These are phyloP conservation scores for Penicillium parvum DNA, from an alignment of 495 filamentous ascomycete species.

Conservation along the genomic window DNA sequence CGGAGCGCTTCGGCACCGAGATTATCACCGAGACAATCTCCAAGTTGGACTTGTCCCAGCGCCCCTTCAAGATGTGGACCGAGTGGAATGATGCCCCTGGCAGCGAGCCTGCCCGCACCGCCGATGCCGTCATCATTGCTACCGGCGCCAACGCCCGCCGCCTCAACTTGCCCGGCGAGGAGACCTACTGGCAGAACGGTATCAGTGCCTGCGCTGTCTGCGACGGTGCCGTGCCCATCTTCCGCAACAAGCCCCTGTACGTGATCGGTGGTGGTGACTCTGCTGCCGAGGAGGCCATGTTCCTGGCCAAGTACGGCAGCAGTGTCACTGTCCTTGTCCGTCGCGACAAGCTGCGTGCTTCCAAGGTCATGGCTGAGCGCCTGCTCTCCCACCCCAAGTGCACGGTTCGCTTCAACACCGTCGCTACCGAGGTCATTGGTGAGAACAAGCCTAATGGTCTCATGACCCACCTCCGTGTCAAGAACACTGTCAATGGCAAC, in stretches of 20 bases:
- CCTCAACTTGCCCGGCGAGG: conserved; percentile 80
- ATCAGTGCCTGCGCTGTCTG: conserved; percentile 97
- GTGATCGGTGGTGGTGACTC: conserved; percentile 98
- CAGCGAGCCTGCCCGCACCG: conserved; percentile 65
- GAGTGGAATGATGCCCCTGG: conserved; percentile 73
- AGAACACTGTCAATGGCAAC: conserved; percentile 71
- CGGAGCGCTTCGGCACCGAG: conserved; percentile 82
- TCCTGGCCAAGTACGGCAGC: conserved; percentile 94
- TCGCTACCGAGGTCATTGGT: conserved; percentile 76
- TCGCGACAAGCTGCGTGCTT: conserved; percentile 76
- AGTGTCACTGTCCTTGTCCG: conserved; percentile 92
- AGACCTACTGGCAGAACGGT: conserved; percentile 93
- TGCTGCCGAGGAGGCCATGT: conserved; percentile 95
- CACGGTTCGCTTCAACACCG: conserved; percentile 77
- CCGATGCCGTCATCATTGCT: conserved; percentile 88
- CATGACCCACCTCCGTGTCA: conserved; percentile 79
- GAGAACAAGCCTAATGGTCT: conserved; percentile 67
- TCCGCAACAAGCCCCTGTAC: conserved; percentile 88
- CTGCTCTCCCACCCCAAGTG: conserved; percentile 81
- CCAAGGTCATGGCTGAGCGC: conserved; percentile 86
- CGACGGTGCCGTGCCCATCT: conserved; percentile 96
- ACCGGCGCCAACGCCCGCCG: conserved; percentile 89
- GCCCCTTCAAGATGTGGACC: conserved; percentile 88
- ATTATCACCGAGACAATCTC: conserved; percentile 90
- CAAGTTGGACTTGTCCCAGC: conserved; percentile 76